A percentile compares a stretch with the other conserved stretches of the same genome.
phyloP scores from a whole-genome alignment of 2,329 filamentous ascomycete species.

The Cladorrhinum sp. region DNA sequence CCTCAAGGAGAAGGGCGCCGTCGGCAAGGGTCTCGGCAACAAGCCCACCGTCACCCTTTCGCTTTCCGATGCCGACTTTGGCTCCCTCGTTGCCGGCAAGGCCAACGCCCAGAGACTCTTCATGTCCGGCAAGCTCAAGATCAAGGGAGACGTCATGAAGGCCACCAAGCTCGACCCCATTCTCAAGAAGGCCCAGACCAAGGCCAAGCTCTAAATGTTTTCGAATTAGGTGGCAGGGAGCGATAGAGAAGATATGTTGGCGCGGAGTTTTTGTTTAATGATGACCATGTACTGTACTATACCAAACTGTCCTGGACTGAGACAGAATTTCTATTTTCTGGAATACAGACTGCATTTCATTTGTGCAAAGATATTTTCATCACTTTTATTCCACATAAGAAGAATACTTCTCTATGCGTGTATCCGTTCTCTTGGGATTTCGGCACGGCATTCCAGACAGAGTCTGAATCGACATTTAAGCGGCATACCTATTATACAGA shows the following conservation, averaged over 20 bases:
- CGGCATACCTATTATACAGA: not conserved
- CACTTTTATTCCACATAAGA: no score
- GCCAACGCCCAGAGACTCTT: slow-evolving; percentile 93
- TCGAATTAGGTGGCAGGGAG: not conserved
- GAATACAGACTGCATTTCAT: not conserved
- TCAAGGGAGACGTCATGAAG: slow-evolving; percentile 98
- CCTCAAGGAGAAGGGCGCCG: slow-evolving; percentile 82
- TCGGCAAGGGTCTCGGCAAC: slow-evolving; percentile 71
- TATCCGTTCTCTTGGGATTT: not conserved
- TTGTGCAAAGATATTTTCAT: not conserved
- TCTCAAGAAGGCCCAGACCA: slow-evolving; percentile 79
- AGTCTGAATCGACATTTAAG: not conserved
- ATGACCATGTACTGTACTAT: slow-evolving; percentile 13
- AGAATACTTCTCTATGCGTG: not conserved
- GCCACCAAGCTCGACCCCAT: slow-evolving; percentile 94
- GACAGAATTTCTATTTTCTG: not conserved
- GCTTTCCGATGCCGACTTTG: slow-evolving; percentile 84
- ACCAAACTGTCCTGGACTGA: not conserved
- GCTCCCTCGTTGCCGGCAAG: slow-evolving; percentile 76
- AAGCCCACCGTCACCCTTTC: slow-evolving; percentile 85
- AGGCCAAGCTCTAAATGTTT: slow-evolving; percentile 72
- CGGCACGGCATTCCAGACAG: not conserved
- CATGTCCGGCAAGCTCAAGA: slow-evolving; percentile 98
- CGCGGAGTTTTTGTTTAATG: not conserved
- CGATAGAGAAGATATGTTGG: not conserved